Percentiles rank a stretch among this genome's conserved stretches.
Evolutionary conservation across 2,329 filamentous ascomycete genomes (phyloP).

Genomic region (Sporothrix protearum): DNA sequence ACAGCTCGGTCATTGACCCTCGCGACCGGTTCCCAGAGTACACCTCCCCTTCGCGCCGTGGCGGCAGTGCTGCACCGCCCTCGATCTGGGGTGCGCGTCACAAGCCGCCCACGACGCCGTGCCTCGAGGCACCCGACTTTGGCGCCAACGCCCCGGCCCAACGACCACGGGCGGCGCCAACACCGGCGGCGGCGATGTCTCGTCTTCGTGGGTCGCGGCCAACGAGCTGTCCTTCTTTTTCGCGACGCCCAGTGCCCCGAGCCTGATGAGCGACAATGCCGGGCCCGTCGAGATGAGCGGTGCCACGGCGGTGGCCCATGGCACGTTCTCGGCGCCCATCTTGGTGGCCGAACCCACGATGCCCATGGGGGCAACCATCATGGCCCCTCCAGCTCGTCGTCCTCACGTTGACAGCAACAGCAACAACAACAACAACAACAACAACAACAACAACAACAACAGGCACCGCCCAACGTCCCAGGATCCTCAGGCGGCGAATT

Average conservation of each 20-base stretch:
- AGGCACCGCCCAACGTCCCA: neutral
- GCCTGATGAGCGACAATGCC: neutral
- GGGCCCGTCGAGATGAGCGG: neutral
- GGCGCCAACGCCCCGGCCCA: neutral
- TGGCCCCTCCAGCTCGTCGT: neutral
- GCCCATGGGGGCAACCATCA: too few species aligned
- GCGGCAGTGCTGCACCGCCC: constrained; percentile 15
- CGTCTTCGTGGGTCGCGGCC: neutral
- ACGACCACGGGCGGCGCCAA: neutral
- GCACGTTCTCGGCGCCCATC: neutral
- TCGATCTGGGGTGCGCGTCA: constrained; percentile 21
- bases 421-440: too few species aligned
- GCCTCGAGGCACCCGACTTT: constrained; percentile 17
- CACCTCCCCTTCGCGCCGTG: constrained; percentile 19
- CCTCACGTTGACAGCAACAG: neutral
- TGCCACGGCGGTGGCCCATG: neutral
- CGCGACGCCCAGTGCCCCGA: constrained; percentile 1
- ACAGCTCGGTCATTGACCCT: neutral
- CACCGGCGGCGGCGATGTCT: neutral
- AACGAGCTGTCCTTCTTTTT: constrained; percentile 19
- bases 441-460: too few species aligned
- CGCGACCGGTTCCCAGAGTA: constrained; percentile 3
- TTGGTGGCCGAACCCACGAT: neutral
- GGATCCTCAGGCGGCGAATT: neutral
- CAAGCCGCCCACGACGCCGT: constrained; percentile 24